Conservation (phyloP, 176 grass and related monocot species). For the Carex scoparia region DNA sequence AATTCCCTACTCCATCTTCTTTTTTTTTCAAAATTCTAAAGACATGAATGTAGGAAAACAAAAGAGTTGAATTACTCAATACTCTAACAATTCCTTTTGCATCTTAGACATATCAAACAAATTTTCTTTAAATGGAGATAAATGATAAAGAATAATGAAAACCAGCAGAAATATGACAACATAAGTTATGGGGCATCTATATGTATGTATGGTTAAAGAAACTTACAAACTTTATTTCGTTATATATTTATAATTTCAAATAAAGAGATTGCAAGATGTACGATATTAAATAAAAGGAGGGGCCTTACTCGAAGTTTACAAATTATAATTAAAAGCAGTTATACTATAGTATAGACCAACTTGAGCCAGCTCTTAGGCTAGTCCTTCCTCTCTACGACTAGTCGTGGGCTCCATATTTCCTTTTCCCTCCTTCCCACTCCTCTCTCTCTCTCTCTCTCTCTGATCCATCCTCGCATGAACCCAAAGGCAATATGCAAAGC, state of each 20-base stretch:
- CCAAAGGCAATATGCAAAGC: background rate
- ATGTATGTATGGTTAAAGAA: no score
- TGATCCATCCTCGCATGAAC: conserved; percentile 2
- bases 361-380: conserved; percentile 20
- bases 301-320: background rate
- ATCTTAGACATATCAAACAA: no score
- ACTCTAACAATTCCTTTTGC: no score
- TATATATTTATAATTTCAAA: background rate
- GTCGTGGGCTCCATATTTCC: conserved; percentile 39
- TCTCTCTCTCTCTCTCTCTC: conserved; percentile 14
- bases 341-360: background rate
- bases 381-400: conserved; percentile 22
- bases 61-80: no score
- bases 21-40: no score
- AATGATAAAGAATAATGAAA: no score
- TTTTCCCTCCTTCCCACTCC: conserved; percentile 19
- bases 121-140: no score
- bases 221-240: no score
- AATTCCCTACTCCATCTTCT: background rate
- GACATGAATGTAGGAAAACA: no score
- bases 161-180: no score
- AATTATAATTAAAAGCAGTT: conserved; percentile 16
- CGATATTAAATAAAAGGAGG: background rate
- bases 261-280: background rate
- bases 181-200: no score